Evolutionary conservation across 2,329 filamentous ascomycete genomes (phyloP).

Genomic region (Parafenestella ontariensis): DNA sequence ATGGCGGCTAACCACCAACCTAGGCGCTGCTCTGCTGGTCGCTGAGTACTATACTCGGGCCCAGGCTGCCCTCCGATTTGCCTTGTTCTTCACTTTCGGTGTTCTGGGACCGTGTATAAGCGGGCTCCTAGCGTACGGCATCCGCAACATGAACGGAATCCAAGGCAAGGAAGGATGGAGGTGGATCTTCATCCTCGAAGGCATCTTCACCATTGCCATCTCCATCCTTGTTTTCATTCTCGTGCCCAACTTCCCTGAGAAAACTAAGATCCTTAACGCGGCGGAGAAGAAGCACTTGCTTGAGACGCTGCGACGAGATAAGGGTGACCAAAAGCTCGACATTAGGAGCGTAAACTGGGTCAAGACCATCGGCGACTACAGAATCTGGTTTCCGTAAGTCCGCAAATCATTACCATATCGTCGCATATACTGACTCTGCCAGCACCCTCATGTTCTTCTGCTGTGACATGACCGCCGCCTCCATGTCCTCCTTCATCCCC

Average conservation of each 20-base stretch:
- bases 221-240: constrained; percentile 58
- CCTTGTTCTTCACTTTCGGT: constrained; percentile 61
- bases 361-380: constrained; percentile 60
- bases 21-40: constrained; percentile 38
- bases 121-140: constrained; percentile 58
- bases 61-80: constrained; percentile 60
- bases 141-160: constrained; percentile 41
- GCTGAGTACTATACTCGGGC: constrained; percentile 57
- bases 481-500: constrained; percentile 40
- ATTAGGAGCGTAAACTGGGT: constrained; percentile 55
- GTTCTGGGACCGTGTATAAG: constrained; percentile 64
- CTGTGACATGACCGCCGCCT: constrained; percentile 44
- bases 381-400: constrained; percentile 62
- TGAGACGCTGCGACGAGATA: constrained; percentile 57
- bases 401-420: constrained; percentile 52
- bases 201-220: constrained; percentile 59
- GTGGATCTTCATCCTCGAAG: constrained; percentile 68
- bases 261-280: constrained; percentile 57
- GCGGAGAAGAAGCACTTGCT: constrained; percentile 61
- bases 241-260: constrained; percentile 61
- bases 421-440: constrained; percentile 6
- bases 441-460: constrained; percentile 45
- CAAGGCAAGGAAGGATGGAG: constrained; percentile 35
- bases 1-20: neutral
- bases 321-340: constrained; percentile 54